These are phyloP conservation scores for Penicillium sp. DNA, from an alignment of 2,329 filamentous ascomycete genomes.

Conservation along the genomic window DNA sequence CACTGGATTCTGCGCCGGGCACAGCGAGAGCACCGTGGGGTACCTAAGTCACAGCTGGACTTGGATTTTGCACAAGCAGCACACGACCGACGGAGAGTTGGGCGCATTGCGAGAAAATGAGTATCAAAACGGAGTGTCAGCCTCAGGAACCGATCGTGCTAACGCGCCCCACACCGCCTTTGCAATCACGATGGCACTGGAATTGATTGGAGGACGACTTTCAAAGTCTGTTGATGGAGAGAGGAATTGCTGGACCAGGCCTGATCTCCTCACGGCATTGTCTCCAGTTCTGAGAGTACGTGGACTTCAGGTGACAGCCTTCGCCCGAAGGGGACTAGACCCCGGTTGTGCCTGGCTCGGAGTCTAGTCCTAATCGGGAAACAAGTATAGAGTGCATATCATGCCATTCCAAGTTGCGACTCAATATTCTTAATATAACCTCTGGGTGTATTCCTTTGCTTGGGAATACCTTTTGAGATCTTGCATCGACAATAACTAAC, in stretches of 20 bases:
- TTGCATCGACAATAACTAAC: too few relatives aligned
- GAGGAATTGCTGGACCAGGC: not conserved
- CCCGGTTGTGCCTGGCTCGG: conserved; percentile 20
- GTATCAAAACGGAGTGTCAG: not conserved
- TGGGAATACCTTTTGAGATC: too few relatives aligned
- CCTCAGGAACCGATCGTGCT: not conserved
- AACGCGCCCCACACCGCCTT: conserved; percentile 1
- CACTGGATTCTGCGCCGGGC: conserved; percentile 52
- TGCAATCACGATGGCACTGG: not conserved
- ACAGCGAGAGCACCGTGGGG: conserved; percentile 59
- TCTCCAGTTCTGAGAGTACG: not conserved
- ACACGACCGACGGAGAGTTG: conserved; percentile 61
- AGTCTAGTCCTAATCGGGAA: conserved; percentile 27
- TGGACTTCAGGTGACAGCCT: not conserved
- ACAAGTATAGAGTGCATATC: conserved; percentile 1
- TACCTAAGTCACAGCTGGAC: conserved; percentile 57
- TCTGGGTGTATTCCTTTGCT: not conserved
- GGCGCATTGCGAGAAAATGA: conserved; percentile 48
- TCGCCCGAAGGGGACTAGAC: conserved; percentile 27
- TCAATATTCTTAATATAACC: too few relatives aligned
- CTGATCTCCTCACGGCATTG: not conserved
- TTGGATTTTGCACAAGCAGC: conserved; percentile 59
- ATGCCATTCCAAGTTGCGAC: not conserved
- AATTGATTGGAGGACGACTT: not conserved
- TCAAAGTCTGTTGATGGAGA: not conserved